Evolutionary conservation across 2,329 filamentous ascomycete genomes (phyloP).

Genomic region (Fusarium sambucinum): DNA sequence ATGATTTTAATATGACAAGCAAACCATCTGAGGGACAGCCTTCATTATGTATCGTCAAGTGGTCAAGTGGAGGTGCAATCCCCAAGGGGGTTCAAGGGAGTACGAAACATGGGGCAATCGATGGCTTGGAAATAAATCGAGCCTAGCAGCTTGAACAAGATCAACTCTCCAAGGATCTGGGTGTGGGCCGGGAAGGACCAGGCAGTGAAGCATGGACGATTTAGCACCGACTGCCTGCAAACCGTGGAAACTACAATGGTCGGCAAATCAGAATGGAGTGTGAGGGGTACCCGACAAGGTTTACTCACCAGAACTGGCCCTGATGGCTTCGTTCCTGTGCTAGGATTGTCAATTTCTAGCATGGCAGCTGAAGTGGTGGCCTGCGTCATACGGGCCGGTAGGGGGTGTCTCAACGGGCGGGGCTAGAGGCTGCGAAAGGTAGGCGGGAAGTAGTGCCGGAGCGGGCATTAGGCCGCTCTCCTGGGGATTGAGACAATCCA

Average conservation of each 20-base stretch:
- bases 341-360: conserved; percentile 45
- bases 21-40: conserved; percentile 39
- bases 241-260: conserved; percentile 52
- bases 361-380: conserved; percentile 46
- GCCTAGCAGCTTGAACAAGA: conserved; percentile 51
- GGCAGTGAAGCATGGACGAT: conserved; percentile 46
- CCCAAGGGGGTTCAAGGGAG: conserved; percentile 50
- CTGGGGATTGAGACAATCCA: conserved; percentile 38
- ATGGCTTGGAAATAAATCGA: conserved; percentile 55
- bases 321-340: conserved; percentile 40
- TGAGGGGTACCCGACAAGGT: conserved; percentile 29
- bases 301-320: conserved; percentile 38
- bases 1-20: conserved; percentile 8
- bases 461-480: conserved; percentile 39
- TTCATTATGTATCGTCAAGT: conserved; percentile 42
- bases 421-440: conserved; percentile 46
- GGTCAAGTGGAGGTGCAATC: conserved; percentile 41
- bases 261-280: conserved; percentile 45
- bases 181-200: conserved; percentile 53
- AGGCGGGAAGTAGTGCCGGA: conserved; percentile 47
- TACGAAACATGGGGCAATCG: conserved; percentile 51
- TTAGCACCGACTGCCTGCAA: conserved; percentile 49
- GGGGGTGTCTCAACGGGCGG: conserved; percentile 54
- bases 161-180: conserved; percentile 54
- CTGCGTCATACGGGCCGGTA: conserved; percentile 52